A percentile compares a stretch with the other conserved stretches of the same genome.
These are phyloP conservation scores for Bisporella sp. DNA, from an alignment of 2,329 filamentous ascomycete genomes.

Conservation along the genomic window DNA sequence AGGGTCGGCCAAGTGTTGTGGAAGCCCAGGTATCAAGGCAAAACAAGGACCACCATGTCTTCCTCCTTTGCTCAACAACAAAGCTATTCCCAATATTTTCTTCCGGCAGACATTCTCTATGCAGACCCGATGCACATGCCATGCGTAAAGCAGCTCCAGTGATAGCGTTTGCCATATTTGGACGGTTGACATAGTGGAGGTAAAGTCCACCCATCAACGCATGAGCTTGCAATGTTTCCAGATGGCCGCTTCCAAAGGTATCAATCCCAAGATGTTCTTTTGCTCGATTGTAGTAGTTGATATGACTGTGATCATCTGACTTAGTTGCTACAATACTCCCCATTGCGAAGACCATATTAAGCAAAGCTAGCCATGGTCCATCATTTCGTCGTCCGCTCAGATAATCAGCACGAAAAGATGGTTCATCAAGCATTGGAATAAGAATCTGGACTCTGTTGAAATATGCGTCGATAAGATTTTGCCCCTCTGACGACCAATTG, in stretches of 20 bases:
- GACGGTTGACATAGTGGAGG: conserved; percentile 70
- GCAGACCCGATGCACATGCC: conserved; percentile 66
- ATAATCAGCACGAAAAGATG: conserved; percentile 60
- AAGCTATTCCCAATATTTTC: conserved; percentile 18
- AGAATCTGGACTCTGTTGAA: conserved; percentile 68
- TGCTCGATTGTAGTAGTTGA: conserved; percentile 62
- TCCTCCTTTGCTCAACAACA: conserved; percentile 52
- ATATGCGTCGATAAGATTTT: conserved; percentile 67
- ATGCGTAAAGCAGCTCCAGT: conserved; percentile 66
- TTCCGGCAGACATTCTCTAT: conserved; percentile 49
- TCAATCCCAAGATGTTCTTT: conserved; percentile 61
- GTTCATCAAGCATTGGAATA: conserved; percentile 67
- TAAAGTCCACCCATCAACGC: conserved; percentile 70
- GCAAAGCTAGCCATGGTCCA: conserved; percentile 61
- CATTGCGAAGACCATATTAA: conserved; percentile 73
- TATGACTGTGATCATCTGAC: conserved; percentile 55
- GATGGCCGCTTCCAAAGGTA: conserved; percentile 60
- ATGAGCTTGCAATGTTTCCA: conserved; percentile 68
- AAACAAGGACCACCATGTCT: conserved; percentile 71
- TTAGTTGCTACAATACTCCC: conserved; percentile 63
- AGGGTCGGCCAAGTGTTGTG: conserved; percentile 63
- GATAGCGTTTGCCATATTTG: conserved; percentile 69
- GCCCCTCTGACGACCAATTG: conserved; percentile 56
- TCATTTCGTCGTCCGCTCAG: conserved; percentile 56
- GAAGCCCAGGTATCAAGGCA: conserved; percentile 69